These are phyloP conservation scores for Backusella macrospora DNA, from an alignment of 192 early-diverging fungal species.

Conservation along the genomic window DNA sequence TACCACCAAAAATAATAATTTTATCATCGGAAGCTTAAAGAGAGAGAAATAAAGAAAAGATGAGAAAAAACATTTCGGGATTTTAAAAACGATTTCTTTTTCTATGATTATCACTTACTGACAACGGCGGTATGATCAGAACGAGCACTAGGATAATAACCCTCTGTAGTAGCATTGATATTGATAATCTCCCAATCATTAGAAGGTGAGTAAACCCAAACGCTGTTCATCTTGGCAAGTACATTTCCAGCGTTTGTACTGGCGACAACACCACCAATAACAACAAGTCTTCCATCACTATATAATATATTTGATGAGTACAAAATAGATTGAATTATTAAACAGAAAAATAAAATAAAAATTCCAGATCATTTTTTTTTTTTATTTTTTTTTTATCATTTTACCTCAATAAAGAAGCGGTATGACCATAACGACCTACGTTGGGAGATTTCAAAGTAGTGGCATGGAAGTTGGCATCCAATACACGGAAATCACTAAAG, in stretches of 20 bases:
- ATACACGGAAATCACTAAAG: conserved; percentile 14
- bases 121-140: conserved; percentile 34
- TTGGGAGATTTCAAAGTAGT: conserved; percentile 6
- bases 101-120: too few relatives aligned
- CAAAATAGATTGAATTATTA: conserved; percentile 17
- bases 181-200: conserved; percentile 18
- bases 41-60: background rate
- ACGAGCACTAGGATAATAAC: conserved; percentile 2
- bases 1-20: conserved; percentile 40
- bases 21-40: conserved; percentile 26
- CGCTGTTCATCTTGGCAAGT: conserved; percentile 13
- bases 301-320: conserved; percentile 6
- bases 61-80: background rate
- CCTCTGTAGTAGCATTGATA: background rate
- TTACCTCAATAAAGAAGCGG: conserved; percentile 28
- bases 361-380: background rate
- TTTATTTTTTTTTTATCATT: too few relatives aligned
- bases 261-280: conserved; percentile 36
- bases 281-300: conserved; percentile 37
- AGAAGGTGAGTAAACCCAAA: conserved; percentile 26
- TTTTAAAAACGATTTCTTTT: too few relatives aligned
- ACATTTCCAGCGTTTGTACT: background rate
- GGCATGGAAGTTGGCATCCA: conserved; percentile 6
- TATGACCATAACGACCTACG: conserved; percentile 29
- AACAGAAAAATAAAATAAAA: background rate